Conservation (phyloP, 352 stramenopile genomes). For the Detonula confervacea region DNA sequence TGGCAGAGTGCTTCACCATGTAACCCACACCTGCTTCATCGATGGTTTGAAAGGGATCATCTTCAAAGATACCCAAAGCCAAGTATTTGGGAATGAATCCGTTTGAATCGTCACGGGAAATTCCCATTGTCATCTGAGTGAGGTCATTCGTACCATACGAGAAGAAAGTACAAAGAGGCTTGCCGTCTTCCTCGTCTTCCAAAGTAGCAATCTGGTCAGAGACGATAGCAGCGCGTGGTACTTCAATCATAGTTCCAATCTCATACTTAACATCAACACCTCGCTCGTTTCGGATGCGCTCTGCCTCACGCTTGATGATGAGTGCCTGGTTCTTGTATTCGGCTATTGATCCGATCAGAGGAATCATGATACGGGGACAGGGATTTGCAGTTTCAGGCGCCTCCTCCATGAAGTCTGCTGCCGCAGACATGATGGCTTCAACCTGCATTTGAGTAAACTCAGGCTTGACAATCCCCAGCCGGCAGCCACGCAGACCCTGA, state of each 20-base stretch:
- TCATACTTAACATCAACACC: constrained; percentile 59
- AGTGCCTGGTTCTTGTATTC: constrained; percentile 78
- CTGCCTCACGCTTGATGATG: constrained; percentile 56
- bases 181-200: constrained; percentile 69
- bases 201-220: constrained; percentile 79
- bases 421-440: constrained; percentile 79
- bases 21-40: constrained; percentile 84
- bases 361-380: constrained; percentile 78
- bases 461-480: constrained; percentile 82
- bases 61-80: constrained; percentile 78
- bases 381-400: constrained; percentile 62
- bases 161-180: constrained; percentile 82
- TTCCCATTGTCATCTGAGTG: constrained; percentile 87
- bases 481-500: constrained; percentile 85
- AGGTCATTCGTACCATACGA: constrained; percentile 87
- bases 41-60: constrained; percentile 86
- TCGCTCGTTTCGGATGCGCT: constrained; percentile 46
- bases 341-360: constrained; percentile 63
- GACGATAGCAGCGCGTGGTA: constrained; percentile 80
- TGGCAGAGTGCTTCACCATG: constrained; percentile 72
- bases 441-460: constrained; percentile 85
- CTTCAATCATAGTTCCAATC: constrained; percentile 88
- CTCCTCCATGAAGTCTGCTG: constrained; percentile 71
- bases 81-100: constrained; percentile 85
- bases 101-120: constrained; percentile 84